A percentile compares a stretch with the other conserved stretches of the same genome.
Conservation (phyloP, 1,284 basidiomycete species). For the Singerocomus inundabilis region DNA sequence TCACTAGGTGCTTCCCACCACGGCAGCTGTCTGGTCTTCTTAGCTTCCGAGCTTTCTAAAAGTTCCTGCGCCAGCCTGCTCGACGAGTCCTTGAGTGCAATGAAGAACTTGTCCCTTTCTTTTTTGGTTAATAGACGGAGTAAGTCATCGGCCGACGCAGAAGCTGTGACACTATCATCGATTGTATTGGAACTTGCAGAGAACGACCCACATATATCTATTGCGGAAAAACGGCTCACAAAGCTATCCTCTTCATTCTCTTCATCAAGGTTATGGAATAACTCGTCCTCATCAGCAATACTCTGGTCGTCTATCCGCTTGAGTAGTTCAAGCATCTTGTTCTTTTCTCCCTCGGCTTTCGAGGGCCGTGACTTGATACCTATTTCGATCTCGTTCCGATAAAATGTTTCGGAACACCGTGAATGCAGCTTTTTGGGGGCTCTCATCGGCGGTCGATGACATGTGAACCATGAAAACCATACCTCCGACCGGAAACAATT, state of each 20-base stretch:
- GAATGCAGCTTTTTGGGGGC: slow-evolving; percentile 49
- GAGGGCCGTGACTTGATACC: slow-evolving; percentile 57
- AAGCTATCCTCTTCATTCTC: slow-evolving; percentile 47
- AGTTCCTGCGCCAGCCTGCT: slow-evolving; percentile 57
- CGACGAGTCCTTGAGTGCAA: slow-evolving; percentile 54
- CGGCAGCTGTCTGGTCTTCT: slow-evolving; percentile 45
- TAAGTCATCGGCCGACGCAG: slow-evolving; percentile 55
- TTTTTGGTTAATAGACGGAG: slow-evolving; percentile 59
- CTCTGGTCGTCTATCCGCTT: slow-evolving; percentile 67
- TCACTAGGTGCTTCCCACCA: slow-evolving; percentile 58
- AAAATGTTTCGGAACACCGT: slow-evolving; percentile 75
- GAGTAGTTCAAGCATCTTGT: slow-evolving; percentile 66
- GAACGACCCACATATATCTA: slow-evolving; percentile 62
- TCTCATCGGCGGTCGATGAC: not conserved
- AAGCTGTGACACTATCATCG: slow-evolving; percentile 38
- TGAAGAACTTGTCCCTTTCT: slow-evolving; percentile 59
- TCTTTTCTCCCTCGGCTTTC: slow-evolving; percentile 52
- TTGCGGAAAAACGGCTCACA: slow-evolving; percentile 46
- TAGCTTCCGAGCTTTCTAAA: slow-evolving; percentile 56
- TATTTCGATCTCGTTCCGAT: slow-evolving; percentile 64
- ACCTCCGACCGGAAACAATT: slow-evolving; percentile 75
- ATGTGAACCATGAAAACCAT: slow-evolving; percentile 16
- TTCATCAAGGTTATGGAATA: slow-evolving; percentile 38
- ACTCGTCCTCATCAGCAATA: slow-evolving; percentile 36
- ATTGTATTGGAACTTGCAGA: not conserved